Conservation (phyloP, 495 filamentous ascomycete species). For the Beverwykella pulmonaria region DNA sequence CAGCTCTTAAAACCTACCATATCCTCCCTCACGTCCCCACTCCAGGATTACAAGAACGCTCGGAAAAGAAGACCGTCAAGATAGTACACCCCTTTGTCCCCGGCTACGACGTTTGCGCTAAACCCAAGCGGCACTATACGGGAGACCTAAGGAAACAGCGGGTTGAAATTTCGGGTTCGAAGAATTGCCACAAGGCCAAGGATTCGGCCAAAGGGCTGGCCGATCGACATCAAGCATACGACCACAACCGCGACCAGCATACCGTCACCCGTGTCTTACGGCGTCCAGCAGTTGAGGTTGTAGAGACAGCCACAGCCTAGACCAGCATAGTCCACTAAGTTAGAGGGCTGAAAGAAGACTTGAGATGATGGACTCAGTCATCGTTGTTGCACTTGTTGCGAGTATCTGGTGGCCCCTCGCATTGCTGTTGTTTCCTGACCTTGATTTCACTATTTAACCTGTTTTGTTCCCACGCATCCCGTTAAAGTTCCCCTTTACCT, state of each 20-base stretch:
- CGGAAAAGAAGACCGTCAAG: slow-evolving; percentile 5
- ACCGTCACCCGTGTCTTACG: neutral
- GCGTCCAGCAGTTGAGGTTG: neutral
- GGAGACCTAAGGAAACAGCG: slow-evolving; percentile 8
- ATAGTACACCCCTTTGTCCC: slow-evolving; percentile 5
- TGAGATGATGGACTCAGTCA: neutral
- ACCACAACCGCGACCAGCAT: neutral
- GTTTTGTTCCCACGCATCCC: neutral
- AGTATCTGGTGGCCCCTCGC: neutral
- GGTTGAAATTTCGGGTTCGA: neutral
- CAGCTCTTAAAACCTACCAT: neutral
- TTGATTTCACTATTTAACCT: slow-evolving; percentile 1
- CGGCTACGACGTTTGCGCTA: neutral
- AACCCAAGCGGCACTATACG: slow-evolving; percentile 17
- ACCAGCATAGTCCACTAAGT: neutral
- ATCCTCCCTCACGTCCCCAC: neutral
- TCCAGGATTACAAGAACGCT: slow-evolving; percentile 3
- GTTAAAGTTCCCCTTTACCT: neutral
- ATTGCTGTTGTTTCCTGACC: neutral
- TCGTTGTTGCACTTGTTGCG: neutral
- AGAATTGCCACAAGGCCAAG: neutral
- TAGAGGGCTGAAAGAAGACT: neutral
- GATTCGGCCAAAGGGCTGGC: neutral
- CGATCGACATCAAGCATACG: neutral
- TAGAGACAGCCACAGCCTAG: neutral